Percentiles rank a stretch among this genome's conserved stretches.
Conservation (phyloP, 108 stramenopile species). For the Thalassiosira profunda region DNA sequence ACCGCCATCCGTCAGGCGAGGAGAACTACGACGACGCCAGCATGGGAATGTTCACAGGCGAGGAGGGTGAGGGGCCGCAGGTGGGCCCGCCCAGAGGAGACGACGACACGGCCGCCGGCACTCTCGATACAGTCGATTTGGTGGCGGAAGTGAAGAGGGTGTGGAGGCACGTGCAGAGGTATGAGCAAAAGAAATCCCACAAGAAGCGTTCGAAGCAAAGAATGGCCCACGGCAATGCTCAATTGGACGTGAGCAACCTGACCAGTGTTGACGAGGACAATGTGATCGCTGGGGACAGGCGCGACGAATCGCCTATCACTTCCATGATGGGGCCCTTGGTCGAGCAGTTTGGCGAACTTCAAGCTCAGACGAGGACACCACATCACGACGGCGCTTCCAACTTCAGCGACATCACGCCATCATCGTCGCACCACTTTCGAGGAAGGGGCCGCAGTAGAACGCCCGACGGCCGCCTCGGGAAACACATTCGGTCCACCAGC, state of each 20-base stretch:
- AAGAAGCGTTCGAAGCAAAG: constrained; percentile 5
- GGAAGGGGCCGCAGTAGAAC: neutral
- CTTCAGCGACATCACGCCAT: too few species aligned
- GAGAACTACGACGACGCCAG: constrained; percentile 1
- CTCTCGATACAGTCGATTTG: constrained; percentile 40
- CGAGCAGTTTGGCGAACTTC: too few species aligned
- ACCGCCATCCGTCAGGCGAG: neutral
- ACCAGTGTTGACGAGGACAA: too few species aligned
- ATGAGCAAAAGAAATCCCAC: constrained; percentile 34
- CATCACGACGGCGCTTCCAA: too few species aligned
- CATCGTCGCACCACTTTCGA: too few species aligned
- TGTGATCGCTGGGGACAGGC: too few species aligned
- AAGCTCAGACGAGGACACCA: too few species aligned
- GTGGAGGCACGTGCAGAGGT: constrained; percentile 47
- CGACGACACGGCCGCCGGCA: constrained; percentile 37
- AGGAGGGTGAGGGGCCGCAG: constrained; percentile 16
- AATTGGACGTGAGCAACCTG: neutral
- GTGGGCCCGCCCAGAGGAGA: neutral
- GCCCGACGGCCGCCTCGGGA: constrained; percentile 2
- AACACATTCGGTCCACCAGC: constrained; percentile 10
- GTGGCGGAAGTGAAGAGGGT: constrained; percentile 46
- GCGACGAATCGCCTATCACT: too few species aligned
- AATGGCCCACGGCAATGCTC: neutral
- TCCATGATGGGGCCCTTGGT: too few species aligned
- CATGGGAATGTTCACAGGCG: constrained; percentile 23